These are phyloP conservation scores for Globisporangium apiculatum DNA, from an alignment of 352 stramenopile genomes.

Conservation along the genomic window DNA sequence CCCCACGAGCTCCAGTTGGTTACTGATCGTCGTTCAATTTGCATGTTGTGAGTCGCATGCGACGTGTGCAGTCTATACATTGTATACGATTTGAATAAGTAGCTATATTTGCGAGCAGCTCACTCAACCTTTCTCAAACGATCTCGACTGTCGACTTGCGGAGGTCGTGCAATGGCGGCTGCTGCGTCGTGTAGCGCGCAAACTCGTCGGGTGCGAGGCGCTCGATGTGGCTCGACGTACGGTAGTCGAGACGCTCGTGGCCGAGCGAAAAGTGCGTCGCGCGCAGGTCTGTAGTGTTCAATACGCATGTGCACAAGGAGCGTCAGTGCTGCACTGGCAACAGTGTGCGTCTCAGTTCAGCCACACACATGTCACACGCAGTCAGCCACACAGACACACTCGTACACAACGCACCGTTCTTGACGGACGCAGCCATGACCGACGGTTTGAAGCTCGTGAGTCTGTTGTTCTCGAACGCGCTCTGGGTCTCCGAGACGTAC, in stretches of 20 bases:
- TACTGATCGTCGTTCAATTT: too few relatives aligned
- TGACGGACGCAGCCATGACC: conserved; percentile 66
- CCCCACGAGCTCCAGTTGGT: too few relatives aligned
- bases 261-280: conserved; percentile 71
- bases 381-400: too few relatives aligned
- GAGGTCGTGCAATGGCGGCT: conserved; percentile 45
- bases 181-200: conserved; percentile 32
- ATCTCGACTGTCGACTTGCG: conserved; percentile 73
- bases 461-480: conserved; percentile 56
- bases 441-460: conserved; percentile 62
- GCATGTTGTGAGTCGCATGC: too few relatives aligned
- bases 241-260: conserved; percentile 58
- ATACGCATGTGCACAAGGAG: too few relatives aligned
- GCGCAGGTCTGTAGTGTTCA: conserved; percentile 40
- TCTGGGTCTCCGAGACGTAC: conserved; percentile 73
- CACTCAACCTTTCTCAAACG: conserved; percentile 12
- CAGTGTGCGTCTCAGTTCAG: background rate
- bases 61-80: background rate
- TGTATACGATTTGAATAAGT: background rate
- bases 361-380: too few relatives aligned
- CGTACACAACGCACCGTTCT: conserved; percentile 45
- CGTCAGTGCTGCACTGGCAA: too few relatives aligned
- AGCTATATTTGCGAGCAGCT: background rate
- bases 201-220: conserved; percentile 53
- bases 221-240: conserved; percentile 59